Base-by-base conservation (phyloP, 1,284 basidiomycete genomes). In the Apiotrichum porosum region DNA sequence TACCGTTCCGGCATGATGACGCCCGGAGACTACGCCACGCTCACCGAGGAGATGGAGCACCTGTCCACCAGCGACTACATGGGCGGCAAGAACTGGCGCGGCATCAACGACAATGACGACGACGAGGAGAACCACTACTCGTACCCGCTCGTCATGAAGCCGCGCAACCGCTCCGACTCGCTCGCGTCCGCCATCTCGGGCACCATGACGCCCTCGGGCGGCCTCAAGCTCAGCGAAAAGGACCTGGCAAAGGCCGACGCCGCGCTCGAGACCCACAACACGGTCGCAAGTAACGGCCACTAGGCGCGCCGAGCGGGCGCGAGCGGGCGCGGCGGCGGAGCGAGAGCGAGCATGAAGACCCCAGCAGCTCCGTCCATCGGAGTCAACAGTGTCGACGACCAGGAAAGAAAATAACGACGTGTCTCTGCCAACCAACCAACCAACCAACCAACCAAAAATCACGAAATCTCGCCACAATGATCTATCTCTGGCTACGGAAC, bases 31-130 rank as follows among this genome's bases (percentile, higher is more conserved):
- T 66, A 93, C 56, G 91, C 88, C n/a, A 97, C 92, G 15, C 77
- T 97, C 49, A 94, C 90, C 2, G 89, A 93, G 74, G 87, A 92
- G 83, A 93, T 95, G 91, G 85, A 94, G 67, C 75, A 79, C 34
- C 77, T 95, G 41, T 77, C 79, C 28, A 94, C 92, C 19, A 89
- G 85, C 58, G 91, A 95, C 68, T 94, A 94, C 73, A 83, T 84
- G 61, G 89, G 89, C 37, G 81, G 80, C 47, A 79, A 79, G 62
- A 66, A 62, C 56, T 76, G 75, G 75, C 62, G 57, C 49, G 69
- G 59, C 13, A 72, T 69, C 60, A 70, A 74, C 54, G 70, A 72
- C 14, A 68, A 72, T 52, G 69, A 74, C 9, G 86, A 88, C 21
- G 92, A 93, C 39, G 90, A 94, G 50, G 89, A 93, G 47, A 88